A percentile compares a stretch with the other conserved stretches of the same genome.
These are phyloP conservation scores for Xerocomus amazonicus DNA, from an alignment of 1,284 basidiomycete species.

Conservation along the genomic window DNA sequence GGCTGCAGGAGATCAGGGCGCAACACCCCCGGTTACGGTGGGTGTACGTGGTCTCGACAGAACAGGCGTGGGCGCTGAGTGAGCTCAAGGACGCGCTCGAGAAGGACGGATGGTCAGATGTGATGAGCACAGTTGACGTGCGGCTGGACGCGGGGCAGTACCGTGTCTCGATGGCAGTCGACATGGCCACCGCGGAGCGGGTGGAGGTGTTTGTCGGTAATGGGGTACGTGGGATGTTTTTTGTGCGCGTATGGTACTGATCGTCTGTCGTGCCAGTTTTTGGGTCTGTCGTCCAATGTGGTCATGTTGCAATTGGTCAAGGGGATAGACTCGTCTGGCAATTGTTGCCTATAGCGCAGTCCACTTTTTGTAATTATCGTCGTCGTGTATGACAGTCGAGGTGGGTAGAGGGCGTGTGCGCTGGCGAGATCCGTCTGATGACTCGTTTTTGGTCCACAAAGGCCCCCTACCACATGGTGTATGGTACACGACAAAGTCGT, in stretches of 20 bases:
- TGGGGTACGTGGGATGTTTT: conserved; percentile 37
- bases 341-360: conserved; percentile 39
- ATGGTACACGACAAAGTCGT: too few relatives aligned
- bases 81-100: conserved; percentile 44
- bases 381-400: not conserved
- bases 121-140: conserved; percentile 43
- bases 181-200: conserved; percentile 67
- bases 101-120: conserved; percentile 48
- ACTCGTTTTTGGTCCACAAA: too few relatives aligned
- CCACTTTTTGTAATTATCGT: not conserved
- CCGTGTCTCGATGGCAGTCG: conserved; percentile 58
- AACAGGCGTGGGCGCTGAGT: conserved; percentile 47
- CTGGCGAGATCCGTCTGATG: too few relatives aligned
- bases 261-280: conserved; percentile 43
- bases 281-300: conserved; percentile 54
- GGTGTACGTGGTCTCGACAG: conserved; percentile 60
- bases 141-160: conserved; percentile 44
- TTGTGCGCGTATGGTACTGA: not conserved
- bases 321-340: conserved; percentile 36
- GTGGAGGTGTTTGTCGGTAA: conserved; percentile 75
- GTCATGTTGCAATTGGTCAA: conserved; percentile 52
- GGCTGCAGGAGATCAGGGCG: conserved; percentile 39
- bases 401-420: not conserved
- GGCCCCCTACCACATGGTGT: too few relatives aligned
- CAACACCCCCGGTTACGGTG: conserved; percentile 31